Conservation (phyloP, 345 rosid genomes). For the Euclidium syriacum region DNA sequence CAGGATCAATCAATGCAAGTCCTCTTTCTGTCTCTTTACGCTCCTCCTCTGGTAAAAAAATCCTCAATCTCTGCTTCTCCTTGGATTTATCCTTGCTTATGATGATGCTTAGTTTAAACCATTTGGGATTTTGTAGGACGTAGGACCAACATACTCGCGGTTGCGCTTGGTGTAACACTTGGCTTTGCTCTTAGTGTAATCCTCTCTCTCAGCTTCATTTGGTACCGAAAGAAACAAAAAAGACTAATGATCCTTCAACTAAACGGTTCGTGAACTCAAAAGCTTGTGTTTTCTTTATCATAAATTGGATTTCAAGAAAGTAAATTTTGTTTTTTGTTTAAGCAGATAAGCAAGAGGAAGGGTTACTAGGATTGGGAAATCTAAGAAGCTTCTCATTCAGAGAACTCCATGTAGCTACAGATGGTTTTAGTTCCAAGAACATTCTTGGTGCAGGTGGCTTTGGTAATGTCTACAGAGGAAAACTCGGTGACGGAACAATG, state of each 20-base stretch:
- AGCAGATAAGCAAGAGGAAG: constrained; percentile 74
- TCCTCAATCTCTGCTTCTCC: not conserved
- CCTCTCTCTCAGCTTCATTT: constrained; percentile 45
- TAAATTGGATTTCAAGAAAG: not conserved
- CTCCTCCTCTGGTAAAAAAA: constrained; percentile 49
- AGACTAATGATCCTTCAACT: constrained; percentile 38
- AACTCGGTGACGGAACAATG: constrained; percentile 60
- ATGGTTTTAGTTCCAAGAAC: constrained; percentile 71
- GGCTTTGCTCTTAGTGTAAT: constrained; percentile 46
- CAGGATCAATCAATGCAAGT: constrained; percentile 47
- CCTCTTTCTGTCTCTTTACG: constrained; percentile 48
- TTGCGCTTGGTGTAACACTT: constrained; percentile 68
- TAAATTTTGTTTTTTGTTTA: not conserved
- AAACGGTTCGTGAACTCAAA: constrained; percentile 43
- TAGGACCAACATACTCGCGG: constrained; percentile 55
- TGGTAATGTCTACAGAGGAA: constrained; percentile 92
- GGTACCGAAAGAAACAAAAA: constrained; percentile 48
- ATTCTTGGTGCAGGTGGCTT: constrained; percentile 94
- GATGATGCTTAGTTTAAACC: not conserved
- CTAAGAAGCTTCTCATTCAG: constrained; percentile 76
- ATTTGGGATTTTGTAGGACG: constrained; percentile 36
- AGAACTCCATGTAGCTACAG: constrained; percentile 76
- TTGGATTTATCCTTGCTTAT: not conserved
- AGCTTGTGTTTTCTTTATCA: not conserved
- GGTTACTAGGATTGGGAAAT: constrained; percentile 63